Conservation (phyloP, 257 asterid species). For the Coffea eugenioides region DNA sequence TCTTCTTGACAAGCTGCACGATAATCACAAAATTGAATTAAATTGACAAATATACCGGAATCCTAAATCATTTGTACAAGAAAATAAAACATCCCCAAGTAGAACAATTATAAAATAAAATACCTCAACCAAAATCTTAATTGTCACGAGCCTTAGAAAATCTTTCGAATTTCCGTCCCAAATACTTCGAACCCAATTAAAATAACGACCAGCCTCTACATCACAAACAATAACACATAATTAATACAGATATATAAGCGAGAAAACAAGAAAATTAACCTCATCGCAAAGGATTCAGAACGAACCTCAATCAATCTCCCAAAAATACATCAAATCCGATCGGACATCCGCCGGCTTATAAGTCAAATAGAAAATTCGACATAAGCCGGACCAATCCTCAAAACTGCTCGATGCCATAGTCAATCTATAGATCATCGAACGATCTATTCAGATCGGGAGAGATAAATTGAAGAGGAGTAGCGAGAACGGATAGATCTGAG, state of each 20-base stretch:
- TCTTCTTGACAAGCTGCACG: not conserved
- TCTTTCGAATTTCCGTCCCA: not conserved
- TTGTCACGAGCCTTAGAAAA: too few relatives aligned
- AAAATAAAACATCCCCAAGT: too few relatives aligned
- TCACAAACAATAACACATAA: not conserved
- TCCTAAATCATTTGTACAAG: not conserved
- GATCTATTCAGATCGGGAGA: constrained; percentile 17
- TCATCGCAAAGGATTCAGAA: too few relatives aligned
- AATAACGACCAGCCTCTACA: not conserved
- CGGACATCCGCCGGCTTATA: not conserved
- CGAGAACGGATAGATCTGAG: not conserved
- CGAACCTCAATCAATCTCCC: not conserved
- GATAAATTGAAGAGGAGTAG: not conserved
- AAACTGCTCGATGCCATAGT: constrained; percentile 18
- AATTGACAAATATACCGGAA: not conserved
- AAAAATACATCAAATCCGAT: not conserved
- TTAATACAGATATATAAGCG: not conserved
- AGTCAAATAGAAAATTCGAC: not conserved
- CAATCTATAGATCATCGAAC: constrained; percentile 32
- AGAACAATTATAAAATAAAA: not conserved
- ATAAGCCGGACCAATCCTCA: not conserved
- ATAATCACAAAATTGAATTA: not conserved
- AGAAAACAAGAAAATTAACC: not conserved
- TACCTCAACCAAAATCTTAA: not conserved
- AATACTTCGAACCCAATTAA: not conserved